Percentiles rank a stretch among this genome's conserved stretches.
Evolutionary conservation across 2,329 filamentous ascomycete genomes (phyloP).

Genomic region (Fonsecaea pugnacius): DNA sequence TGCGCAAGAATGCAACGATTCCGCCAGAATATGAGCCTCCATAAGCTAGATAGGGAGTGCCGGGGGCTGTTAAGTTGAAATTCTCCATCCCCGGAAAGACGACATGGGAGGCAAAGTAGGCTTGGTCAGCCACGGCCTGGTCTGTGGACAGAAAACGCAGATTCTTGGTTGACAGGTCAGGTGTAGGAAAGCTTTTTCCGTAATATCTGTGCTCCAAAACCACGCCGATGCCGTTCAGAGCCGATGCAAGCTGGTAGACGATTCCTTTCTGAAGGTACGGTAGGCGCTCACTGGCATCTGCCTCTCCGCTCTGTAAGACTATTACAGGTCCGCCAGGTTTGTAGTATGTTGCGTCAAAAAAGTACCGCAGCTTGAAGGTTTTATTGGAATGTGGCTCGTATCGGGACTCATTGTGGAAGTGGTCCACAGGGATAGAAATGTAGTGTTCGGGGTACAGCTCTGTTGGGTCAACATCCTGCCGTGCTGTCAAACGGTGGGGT

Average conservation of each 20-base stretch:
- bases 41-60: constrained; percentile 75
- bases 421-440: constrained; percentile 68
- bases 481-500: constrained; percentile 19
- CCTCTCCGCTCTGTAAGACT: constrained; percentile 74
- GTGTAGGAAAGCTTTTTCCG: constrained; percentile 71
- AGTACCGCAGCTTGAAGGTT: constrained; percentile 75
- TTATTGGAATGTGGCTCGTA: constrained; percentile 77
- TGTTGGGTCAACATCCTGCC: constrained; percentile 34
- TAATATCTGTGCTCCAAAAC: constrained; percentile 90
- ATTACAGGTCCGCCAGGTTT: constrained; percentile 79
- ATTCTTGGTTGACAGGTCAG: constrained; percentile 69
- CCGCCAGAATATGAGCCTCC: constrained; percentile 84
- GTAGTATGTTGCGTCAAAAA: constrained; percentile 79
- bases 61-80: constrained; percentile 66
- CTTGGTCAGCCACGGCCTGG: constrained; percentile 79
- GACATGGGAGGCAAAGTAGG: constrained; percentile 77
- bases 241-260: constrained; percentile 69
- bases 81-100: constrained; percentile 72
- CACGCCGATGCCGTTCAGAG: constrained; percentile 75
- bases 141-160: constrained; percentile 82
- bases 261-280: constrained; percentile 79
- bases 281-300: constrained; percentile 64
- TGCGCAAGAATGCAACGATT: constrained; percentile 75
- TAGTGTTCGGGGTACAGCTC: constrained; percentile 55
- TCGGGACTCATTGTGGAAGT: constrained; percentile 77